Percentiles rank a stretch among this genome's conserved stretches.
These are phyloP conservation scores for Zostera marina DNA, from an alignment of 116 monocot genomes.

Conservation along the genomic window DNA sequence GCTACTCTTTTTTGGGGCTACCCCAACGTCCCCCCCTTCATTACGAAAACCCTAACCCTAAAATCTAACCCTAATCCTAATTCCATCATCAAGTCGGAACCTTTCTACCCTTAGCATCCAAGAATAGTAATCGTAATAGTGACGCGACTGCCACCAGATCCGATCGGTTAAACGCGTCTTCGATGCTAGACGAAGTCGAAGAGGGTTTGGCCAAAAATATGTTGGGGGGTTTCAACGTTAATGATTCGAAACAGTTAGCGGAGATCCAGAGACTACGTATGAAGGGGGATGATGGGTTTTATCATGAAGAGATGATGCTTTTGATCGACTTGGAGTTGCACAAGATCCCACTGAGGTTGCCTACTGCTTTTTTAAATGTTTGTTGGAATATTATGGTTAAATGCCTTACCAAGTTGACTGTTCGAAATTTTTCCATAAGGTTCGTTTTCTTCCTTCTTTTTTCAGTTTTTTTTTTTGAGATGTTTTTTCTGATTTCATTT, in stretches of 20 bases:
- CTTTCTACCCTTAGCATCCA: too few species aligned
- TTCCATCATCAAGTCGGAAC: too few species aligned
- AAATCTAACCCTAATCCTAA: too few species aligned
- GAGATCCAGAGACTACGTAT: not conserved
- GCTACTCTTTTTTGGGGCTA: too few species aligned
- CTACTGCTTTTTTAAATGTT: slow-evolving; percentile 23
- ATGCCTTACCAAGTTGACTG: slow-evolving; percentile 60
- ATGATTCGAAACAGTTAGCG: not conserved
- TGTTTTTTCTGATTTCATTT: not conserved
- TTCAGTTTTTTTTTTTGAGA: not conserved
- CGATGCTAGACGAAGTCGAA: too few species aligned
- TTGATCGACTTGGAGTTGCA: not conserved
- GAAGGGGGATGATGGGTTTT: not conserved
- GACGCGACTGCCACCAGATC: too few species aligned
- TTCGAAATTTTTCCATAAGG: slow-evolving; percentile 33
- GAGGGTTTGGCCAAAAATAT: too few species aligned
- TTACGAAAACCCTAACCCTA: too few species aligned
- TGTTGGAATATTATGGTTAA: slow-evolving; percentile 36
- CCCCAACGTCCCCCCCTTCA: too few species aligned
- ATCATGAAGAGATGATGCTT: not conserved
- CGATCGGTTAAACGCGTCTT: too few species aligned
- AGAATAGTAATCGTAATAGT: too few species aligned
- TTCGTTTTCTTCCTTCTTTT: not conserved
- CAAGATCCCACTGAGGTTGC: slow-evolving; percentile 34
- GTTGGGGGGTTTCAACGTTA: too few species aligned